These are phyloP conservation scores for Ilex aquifolium DNA, from an alignment of 257 asterid species.

Conservation along the genomic window DNA sequence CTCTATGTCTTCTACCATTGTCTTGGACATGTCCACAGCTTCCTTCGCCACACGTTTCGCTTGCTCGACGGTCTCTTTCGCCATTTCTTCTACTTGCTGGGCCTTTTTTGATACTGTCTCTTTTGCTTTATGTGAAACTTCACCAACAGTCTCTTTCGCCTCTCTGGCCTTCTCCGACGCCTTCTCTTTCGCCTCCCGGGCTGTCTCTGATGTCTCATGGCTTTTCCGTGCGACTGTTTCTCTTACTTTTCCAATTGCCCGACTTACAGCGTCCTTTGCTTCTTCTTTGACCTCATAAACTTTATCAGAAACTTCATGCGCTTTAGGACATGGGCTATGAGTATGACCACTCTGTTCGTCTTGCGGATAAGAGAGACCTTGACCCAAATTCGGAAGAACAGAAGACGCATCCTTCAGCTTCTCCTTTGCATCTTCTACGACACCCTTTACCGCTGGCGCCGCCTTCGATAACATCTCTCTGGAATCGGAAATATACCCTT, in stretches of 20 bases:
- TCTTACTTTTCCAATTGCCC: constrained; percentile 4
- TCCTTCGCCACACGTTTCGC: constrained; percentile 4
- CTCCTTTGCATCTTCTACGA: constrained; percentile 13
- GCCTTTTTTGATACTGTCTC: not conserved
- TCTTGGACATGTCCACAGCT: constrained; percentile 12
- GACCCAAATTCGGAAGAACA: constrained; percentile 6
- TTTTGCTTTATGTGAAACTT: not conserved
- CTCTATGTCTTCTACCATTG: constrained; percentile 6
- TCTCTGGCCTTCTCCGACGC: not conserved
- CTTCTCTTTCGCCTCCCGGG: not conserved
- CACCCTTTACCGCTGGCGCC: not conserved
- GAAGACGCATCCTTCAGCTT: constrained; percentile 6
- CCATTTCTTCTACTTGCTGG: constrained; percentile 2
- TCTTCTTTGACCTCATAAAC: constrained; percentile 25
- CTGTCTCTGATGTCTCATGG: not conserved
- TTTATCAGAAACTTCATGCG: constrained; percentile 23
- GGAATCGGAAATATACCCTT: not conserved
- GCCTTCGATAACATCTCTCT: constrained; percentile 14
- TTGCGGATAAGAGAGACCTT: constrained; percentile 2
- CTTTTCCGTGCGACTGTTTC: constrained; percentile 9
- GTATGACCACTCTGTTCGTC: constrained; percentile 1
- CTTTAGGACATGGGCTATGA: constrained; percentile 22
- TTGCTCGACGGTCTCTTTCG: constrained; percentile 12
- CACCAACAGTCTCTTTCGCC: not conserved
- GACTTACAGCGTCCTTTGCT: constrained; percentile 12